Evolutionary conservation across 1,139 yeast species (phyloP).

Genomic region (Lodderomyces metapsilosis): DNA sequence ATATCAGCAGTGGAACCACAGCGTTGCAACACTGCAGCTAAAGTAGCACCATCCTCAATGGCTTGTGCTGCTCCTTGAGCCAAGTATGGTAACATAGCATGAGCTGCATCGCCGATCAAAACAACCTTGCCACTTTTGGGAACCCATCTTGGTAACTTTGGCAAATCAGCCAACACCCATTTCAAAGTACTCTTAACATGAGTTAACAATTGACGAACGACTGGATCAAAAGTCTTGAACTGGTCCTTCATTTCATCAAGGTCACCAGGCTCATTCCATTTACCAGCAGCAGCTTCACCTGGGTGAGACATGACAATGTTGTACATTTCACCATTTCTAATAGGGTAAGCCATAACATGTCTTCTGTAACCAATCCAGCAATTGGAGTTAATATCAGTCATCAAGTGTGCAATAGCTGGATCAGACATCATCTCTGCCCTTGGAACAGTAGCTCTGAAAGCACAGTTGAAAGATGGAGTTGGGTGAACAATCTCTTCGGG

Average conservation of each 20-base stretch:
- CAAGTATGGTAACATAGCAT: constrained; percentile 1
- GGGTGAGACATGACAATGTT: constrained; percentile 1
- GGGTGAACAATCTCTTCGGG: constrained; percentile 1
- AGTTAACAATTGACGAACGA: constrained; percentile 1
- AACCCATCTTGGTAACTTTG: constrained; percentile 1
- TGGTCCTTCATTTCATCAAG: constrained; percentile 1
- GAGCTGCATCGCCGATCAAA: constrained; percentile 1
- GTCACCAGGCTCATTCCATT: constrained; percentile 1
- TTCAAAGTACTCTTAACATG: neutral
- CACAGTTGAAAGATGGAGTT: constrained; percentile 2
- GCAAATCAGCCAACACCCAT: constrained; percentile 2
- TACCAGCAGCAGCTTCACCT: neutral
- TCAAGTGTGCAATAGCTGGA: constrained; percentile 1
- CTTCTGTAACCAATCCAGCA: constrained; percentile 2
- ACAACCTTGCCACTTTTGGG: constrained; percentile 1
- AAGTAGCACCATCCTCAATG: constrained; percentile 2
- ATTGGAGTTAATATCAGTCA: constrained; percentile 1
- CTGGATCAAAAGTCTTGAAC: neutral
- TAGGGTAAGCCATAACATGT: constrained; percentile 2
- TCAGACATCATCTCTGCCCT: neutral
- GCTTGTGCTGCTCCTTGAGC: constrained; percentile 2
- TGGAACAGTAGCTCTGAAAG: constrained; percentile 1
- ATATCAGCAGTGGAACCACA: constrained; percentile 1
- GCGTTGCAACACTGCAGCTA: neutral
- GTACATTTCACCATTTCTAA: constrained; percentile 1